These are phyloP conservation scores for Protomyces inouyei DNA, from an alignment of 1,139 yeast genomes.

Conservation along the genomic window DNA sequence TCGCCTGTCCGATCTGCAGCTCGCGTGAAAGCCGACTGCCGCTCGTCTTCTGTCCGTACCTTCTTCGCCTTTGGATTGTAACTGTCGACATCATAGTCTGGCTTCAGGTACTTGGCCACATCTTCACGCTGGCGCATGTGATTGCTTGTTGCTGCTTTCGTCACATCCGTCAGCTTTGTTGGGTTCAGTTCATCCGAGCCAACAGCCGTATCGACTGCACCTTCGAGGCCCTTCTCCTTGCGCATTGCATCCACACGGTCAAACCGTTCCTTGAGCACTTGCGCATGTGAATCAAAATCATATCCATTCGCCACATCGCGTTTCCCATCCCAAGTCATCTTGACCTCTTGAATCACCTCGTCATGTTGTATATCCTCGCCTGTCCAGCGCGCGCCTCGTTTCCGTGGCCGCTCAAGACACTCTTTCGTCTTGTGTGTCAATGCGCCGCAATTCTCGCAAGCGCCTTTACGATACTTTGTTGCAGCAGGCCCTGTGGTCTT, in stretches of 20 bases:
- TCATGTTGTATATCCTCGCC: constrained; percentile 38
- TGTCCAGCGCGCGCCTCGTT: constrained; percentile 42
- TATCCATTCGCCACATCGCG: constrained; percentile 78
- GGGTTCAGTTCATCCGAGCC: constrained; percentile 29
- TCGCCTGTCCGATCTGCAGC: constrained; percentile 45
- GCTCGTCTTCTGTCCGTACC: constrained; percentile 44
- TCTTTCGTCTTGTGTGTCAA: constrained; percentile 46
- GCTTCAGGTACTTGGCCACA: constrained; percentile 49
- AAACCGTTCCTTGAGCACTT: constrained; percentile 47
- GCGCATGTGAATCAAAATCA: constrained; percentile 55
- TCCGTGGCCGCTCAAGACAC: constrained; percentile 51
- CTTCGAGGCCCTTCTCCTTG: constrained; percentile 30
- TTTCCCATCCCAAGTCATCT: constrained; percentile 55
- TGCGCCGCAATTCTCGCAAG: constrained; percentile 54
- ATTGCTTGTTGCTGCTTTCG: constrained; percentile 17
- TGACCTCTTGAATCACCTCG: constrained; percentile 37
- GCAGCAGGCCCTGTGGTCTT: constrained; percentile 35
- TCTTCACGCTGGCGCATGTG: constrained; percentile 46
- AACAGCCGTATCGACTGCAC: constrained; percentile 32
- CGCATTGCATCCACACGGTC: constrained; percentile 41
- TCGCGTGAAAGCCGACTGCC: constrained; percentile 44
- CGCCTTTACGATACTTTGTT: constrained; percentile 42
- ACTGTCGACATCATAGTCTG: constrained; percentile 39
- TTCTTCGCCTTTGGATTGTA: constrained; percentile 53
- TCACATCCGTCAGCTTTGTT: constrained; percentile 32